Percentiles rank a stretch among this genome's conserved stretches.
Evolutionary conservation across 2,329 filamentous ascomycete genomes (phyloP).

Genomic region (Microsporum ferrugineum): DNA sequence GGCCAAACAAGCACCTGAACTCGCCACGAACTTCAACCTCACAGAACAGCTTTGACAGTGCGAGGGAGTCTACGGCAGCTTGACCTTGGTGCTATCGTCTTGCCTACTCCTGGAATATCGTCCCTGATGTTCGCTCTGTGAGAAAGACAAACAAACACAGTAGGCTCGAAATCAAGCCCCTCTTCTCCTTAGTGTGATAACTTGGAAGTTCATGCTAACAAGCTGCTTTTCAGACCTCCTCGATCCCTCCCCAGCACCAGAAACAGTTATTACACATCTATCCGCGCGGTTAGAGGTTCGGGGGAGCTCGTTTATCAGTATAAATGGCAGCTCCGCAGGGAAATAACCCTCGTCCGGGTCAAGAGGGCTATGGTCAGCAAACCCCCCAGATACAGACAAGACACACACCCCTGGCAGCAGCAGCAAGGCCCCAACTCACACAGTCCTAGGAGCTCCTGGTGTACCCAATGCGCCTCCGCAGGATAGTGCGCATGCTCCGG

Average conservation of each 20-base stretch:
- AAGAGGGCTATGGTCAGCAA: constrained; percentile 40
- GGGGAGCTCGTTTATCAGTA: neutral
- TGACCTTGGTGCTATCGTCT: neutral
- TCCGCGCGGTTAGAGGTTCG: neutral
- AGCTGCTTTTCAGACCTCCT: neutral
- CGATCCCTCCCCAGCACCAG: neutral
- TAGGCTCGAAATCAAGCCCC: neutral
- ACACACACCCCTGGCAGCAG: constrained; percentile 26
- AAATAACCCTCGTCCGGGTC: constrained; percentile 38
- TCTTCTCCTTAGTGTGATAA: neutral
- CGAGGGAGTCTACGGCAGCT: neutral
- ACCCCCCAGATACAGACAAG: constrained; percentile 22
- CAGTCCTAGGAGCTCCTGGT: constrained; percentile 20
- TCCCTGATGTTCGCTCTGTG: neutral
- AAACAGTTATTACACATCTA: neutral
- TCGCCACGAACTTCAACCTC: neutral
- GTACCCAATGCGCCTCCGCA: constrained; percentile 17
- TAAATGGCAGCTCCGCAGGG: constrained; percentile 42
- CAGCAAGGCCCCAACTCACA: constrained; percentile 24
- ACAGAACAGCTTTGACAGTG: neutral
- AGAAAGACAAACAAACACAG: neutral
- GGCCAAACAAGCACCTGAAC: neutral
- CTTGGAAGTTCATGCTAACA: neutral
- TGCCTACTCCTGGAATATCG: neutral
- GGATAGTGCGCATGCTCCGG: constrained; percentile 9